Evolutionary conservation across 768 basidiomycete species (phyloP).

Genomic region (Rhizopogon salebrosus): DNA sequence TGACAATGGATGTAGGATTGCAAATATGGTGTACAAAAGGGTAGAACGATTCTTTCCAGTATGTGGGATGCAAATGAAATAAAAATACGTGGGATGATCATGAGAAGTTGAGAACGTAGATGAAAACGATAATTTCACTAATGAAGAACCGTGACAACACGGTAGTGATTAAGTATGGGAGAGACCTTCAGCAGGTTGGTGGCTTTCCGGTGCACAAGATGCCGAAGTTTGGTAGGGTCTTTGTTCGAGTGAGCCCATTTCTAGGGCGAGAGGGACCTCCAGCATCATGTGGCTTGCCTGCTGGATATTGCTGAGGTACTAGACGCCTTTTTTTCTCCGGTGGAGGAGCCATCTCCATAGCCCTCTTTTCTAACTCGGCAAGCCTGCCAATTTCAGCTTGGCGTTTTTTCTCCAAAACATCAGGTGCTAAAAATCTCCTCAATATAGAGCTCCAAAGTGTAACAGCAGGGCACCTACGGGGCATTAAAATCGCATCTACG

Average conservation of each 20-base stretch:
- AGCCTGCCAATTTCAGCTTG: neutral
- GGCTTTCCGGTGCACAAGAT: conserved; percentile 34
- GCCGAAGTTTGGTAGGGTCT: conserved; percentile 26
- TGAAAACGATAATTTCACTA: neutral
- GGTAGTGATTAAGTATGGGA: neutral
- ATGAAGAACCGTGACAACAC: neutral
- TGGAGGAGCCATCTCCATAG: neutral
- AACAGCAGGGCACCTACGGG: conserved; percentile 27
- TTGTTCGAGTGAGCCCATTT: conserved; percentile 11
- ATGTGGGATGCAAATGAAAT: neutral
- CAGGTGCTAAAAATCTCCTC: conserved; percentile 30
- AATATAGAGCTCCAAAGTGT: neutral
- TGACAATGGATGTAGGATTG: neutral
- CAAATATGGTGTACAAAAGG: neutral
- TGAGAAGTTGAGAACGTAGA: neutral
- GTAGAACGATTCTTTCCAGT: neutral
- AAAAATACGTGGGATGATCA: too few relatives aligned
- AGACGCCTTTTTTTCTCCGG: neutral
- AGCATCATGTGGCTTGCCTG: neutral
- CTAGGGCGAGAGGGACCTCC: conserved; percentile 1
- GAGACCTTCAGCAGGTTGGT: neutral
- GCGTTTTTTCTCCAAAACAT: conserved; percentile 24
- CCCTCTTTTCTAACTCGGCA: neutral
- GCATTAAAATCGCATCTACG: conserved; percentile 25
- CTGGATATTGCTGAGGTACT: neutral